These are phyloP conservation scores for Clathrus columnatus DNA, from an alignment of 768 basidiomycete genomes.

Conservation along the genomic window DNA sequence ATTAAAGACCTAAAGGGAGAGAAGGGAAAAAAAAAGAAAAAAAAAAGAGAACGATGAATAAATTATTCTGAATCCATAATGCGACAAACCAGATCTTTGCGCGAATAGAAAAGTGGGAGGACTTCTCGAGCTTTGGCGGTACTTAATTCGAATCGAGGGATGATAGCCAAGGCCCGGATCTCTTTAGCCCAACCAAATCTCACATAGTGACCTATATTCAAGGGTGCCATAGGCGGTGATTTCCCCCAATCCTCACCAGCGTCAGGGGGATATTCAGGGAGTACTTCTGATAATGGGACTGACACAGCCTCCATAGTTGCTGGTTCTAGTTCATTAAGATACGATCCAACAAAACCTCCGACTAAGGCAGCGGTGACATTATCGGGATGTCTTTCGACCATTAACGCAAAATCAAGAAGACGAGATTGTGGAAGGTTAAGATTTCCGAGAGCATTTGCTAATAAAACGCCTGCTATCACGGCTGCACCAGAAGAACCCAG, in stretches of 20 bases:
- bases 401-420: constrained; percentile 90
- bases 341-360: constrained; percentile 95
- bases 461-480: constrained; percentile 93
- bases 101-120: constrained; percentile 73
- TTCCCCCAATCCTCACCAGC: constrained; percentile 88
- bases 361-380: constrained; percentile 97
- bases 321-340: constrained; percentile 81
- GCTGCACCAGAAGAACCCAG: constrained; percentile 97
- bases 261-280: constrained; percentile 92
- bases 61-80: background rate
- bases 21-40: background rate
- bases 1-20: constrained; percentile 76
- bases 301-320: constrained; percentile 75
- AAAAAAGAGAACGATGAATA: background rate
- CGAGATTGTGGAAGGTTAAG: constrained; percentile 62
- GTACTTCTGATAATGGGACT: constrained; percentile 90
- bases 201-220: constrained; percentile 90
- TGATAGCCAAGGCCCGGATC: constrained; percentile 89
- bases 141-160: constrained; percentile 91
- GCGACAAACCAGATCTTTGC: constrained; percentile 77
- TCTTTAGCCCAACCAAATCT: constrained; percentile 76
- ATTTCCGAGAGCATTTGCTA: constrained; percentile 75
- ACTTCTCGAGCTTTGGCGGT: constrained; percentile 91
- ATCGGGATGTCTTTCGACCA: constrained; percentile 99
- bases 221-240: constrained; percentile 79